Conservation (phyloP, 805 yeast genomes). For the Lachancea sp. region DNA sequence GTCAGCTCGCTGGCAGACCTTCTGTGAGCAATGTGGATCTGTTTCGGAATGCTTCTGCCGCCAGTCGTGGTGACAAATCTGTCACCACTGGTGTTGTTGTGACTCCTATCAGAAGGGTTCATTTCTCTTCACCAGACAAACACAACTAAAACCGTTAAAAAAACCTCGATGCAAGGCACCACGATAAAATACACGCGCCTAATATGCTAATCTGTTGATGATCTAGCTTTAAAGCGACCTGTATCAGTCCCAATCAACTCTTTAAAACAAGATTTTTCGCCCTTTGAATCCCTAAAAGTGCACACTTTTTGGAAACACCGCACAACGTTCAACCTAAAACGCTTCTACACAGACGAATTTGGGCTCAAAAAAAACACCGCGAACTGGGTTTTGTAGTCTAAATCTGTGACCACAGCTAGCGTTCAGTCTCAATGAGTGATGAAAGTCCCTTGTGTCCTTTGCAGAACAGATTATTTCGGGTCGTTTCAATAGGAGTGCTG, state of each 20-base stretch:
- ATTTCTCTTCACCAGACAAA: not conserved
- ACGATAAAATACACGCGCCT: not conserved
- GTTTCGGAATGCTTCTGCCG: slow-evolving; percentile 44
- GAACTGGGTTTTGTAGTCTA: too few species aligned
- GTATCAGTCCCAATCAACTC: not conserved
- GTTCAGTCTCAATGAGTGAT: not conserved
- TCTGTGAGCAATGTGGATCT: slow-evolving; percentile 91
- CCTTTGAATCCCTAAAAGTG: not conserved
- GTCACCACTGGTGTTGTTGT: slow-evolving; percentile 9
- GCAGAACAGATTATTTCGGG: not conserved
- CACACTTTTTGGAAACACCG: not conserved
- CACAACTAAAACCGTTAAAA: not conserved
- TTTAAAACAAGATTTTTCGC: not conserved
- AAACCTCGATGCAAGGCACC: too few species aligned
- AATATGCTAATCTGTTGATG: not conserved
- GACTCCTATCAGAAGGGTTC: slow-evolving; percentile 1
- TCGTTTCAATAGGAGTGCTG: slow-evolving; percentile 1
- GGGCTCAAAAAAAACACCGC: too few species aligned
- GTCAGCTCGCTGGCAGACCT: slow-evolving; percentile 95
- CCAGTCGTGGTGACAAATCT: slow-evolving; percentile 30
- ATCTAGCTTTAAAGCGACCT: not conserved
- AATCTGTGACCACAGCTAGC: not conserved
- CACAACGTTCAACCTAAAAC: too few species aligned
- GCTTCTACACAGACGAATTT: too few species aligned
- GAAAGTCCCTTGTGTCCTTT: not conserved